Conservation (phyloP, 164 flowering plant genomes). For the Kingdonia uniflora region DNA sequence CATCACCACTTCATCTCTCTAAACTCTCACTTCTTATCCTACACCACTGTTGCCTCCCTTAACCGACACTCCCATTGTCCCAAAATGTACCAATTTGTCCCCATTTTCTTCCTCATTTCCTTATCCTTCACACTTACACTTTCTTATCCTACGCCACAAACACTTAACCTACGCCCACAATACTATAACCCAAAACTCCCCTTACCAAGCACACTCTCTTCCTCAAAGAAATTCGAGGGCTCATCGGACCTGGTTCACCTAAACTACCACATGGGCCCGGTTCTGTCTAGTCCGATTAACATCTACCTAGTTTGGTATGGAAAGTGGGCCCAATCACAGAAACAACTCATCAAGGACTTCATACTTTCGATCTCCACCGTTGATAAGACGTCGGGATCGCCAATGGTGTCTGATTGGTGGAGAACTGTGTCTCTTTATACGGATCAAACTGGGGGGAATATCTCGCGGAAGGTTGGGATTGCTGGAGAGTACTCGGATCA, state of each 20-base stretch:
- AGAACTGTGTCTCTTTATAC: constrained; percentile 65
- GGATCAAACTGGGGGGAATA: constrained; percentile 87
- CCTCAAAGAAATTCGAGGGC: constrained; percentile 67
- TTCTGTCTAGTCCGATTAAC: constrained; percentile 65
- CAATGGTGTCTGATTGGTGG: constrained; percentile 90
- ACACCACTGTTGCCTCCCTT: neutral
- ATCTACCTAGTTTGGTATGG: constrained; percentile 92
- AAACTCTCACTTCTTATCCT: neutral
- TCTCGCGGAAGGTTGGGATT: constrained; percentile 42
- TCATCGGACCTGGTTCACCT: constrained; percentile 74
- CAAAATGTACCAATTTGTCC: constrained; percentile 3
- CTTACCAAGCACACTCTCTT: constrained; percentile 17
- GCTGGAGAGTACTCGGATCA: constrained; percentile 67
- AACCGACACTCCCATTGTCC: neutral
- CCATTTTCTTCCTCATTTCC: constrained; percentile 7
- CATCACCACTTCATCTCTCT: too few relatives aligned
- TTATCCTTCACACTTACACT: neutral
- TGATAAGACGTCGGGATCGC: constrained; percentile 20
- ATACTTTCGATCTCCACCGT: constrained; percentile 59
- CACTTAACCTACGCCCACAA: constrained; percentile 15
- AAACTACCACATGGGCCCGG: constrained; percentile 96
- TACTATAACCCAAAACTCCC: constrained; percentile 25
- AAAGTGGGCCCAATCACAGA: constrained; percentile 43
- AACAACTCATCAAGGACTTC: constrained; percentile 69
- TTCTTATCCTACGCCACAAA: constrained; percentile 7